Base-by-base conservation (phyloP, 202 grass and related monocot genomes). In the Bolboschoenoplectus hybrid region DNA sequence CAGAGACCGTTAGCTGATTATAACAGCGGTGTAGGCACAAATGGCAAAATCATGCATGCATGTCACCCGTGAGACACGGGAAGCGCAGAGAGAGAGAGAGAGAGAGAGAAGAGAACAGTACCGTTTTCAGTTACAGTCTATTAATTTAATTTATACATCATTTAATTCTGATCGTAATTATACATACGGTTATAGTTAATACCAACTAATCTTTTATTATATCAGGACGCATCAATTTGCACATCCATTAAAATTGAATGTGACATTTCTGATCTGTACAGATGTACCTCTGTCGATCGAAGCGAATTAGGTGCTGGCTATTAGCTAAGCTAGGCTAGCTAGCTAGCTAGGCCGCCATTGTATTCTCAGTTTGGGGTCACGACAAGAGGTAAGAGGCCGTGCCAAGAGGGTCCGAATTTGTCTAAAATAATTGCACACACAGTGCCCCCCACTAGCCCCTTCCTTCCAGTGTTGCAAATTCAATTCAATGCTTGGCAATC, bases 31-130 rank as follows among this genome's bases (percentile, higher is more conserved):
- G 74, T 57, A 58, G 11, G 2, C 26, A 53, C 11, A 74, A 74
- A 57, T 78, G 50, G 50, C 51, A 58, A 79, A 78, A 57, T 51
- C 35, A 79, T 79, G 74, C 12, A 77, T 76, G 17, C 3, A 43
- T 49, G 50, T 78, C 75, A 79, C 75, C 75, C 75, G 75, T 79
- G 75, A 79, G 75, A 53, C 75, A 79, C 75, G 52, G 75, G 52
- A 79, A 57, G 14, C 34, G 46, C 17, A 74, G 16, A 67, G 26
- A 26, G 26, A 26, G 26, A 26, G 26, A 26, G 26, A 26, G 26
- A 26, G 26, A 26, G 26, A 26, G 26, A 26, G 46, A 7, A 74
- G 16, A 67, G 64, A 74, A 10, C 70, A 49, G n/a, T 5, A 26
- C n/a, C 70, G 44, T 74, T 74, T 72, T 50, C 45, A 74, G 45